Evolutionary conservation across 2,329 filamentous ascomycete species (phyloP).

Genomic region (Colletotrichum truncatum): DNA sequence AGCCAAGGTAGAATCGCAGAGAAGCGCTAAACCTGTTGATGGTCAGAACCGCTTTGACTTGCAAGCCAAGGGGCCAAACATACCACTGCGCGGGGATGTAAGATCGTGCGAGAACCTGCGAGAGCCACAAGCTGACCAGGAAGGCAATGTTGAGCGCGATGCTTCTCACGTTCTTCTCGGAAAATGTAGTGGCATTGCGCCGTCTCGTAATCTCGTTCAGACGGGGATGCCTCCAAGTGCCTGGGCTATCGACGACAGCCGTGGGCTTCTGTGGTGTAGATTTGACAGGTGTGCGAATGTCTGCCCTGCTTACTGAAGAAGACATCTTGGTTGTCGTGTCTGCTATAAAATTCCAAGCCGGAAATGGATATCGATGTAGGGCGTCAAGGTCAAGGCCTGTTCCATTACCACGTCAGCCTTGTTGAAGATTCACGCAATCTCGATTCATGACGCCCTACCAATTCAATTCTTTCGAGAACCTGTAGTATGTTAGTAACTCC

Average conservation of each 20-base stretch:
- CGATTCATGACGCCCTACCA: neutral
- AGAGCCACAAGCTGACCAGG: slow-evolving; percentile 46
- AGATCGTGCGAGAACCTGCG: slow-evolving; percentile 44
- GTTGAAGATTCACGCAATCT: neutral
- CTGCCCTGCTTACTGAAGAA: slow-evolving; percentile 31
- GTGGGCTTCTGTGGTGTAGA: slow-evolving; percentile 45
- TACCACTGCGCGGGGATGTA: slow-evolving; percentile 51
- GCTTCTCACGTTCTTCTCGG: slow-evolving; percentile 76
- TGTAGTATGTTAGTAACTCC: slow-evolving; percentile 37
- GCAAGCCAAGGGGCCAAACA: slow-evolving; percentile 32
- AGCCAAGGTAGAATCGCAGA: slow-evolving; percentile 45
- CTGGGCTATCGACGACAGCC: slow-evolving; percentile 64
- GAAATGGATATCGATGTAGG: slow-evolving; percentile 3
- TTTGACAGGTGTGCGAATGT: slow-evolving; percentile 50
- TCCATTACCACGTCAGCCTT: slow-evolving; percentile 6
- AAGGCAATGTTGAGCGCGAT: slow-evolving; percentile 74
- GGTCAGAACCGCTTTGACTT: neutral
- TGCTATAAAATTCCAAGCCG: neutral
- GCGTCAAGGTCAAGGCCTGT: slow-evolving; percentile 25
- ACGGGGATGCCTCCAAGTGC: slow-evolving; percentile 91
- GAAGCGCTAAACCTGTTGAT: slow-evolving; percentile 17
- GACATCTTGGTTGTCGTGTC: slow-evolving; percentile 38
- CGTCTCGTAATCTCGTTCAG: slow-evolving; percentile 87
- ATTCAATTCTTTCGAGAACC: slow-evolving; percentile 1
- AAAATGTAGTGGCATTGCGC: slow-evolving; percentile 81